Percentiles rank a stretch among this genome's conserved stretches.
Evolutionary conservation across 208 protist genomes (phyloP).

Genomic region (Trypanosoma melophagium): DNA sequence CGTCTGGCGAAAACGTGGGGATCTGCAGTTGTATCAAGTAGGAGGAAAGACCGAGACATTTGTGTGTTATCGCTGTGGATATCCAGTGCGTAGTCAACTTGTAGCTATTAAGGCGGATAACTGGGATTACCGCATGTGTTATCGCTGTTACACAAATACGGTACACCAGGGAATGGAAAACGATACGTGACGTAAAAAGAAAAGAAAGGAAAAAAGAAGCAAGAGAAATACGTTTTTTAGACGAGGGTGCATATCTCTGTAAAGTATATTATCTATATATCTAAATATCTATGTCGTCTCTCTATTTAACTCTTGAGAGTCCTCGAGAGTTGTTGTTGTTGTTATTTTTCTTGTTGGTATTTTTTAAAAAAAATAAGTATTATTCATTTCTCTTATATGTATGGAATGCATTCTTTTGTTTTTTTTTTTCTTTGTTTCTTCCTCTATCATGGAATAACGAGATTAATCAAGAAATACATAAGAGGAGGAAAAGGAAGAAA

Average conservation of each 20-base stretch:
- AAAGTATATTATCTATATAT: too few species aligned
- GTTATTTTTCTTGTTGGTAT: neutral
- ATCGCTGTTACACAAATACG: slow-evolving; percentile 72
- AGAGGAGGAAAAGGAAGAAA: neutral
- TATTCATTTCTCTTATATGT: neutral
- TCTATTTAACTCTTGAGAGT: too few species aligned
- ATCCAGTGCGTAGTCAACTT: slow-evolving; percentile 70
- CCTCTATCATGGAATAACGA: neutral
- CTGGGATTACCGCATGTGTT: slow-evolving; percentile 92
- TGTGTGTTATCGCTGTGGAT: slow-evolving; percentile 84
- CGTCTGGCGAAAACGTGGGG: slow-evolving; percentile 62
- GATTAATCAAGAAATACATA: neutral
- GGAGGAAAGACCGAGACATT: slow-evolving; percentile 72
- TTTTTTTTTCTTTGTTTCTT: neutral
- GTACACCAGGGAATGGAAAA: slow-evolving; percentile 64
- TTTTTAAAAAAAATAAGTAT: neutral
- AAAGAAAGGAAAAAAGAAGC: neutral
- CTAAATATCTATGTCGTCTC: too few species aligned
- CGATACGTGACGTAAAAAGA: slow-evolving; percentile 43
- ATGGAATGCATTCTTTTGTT: neutral
- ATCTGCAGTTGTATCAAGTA: slow-evolving; percentile 78
- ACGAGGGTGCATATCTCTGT: too few species aligned
- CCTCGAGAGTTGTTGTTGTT: neutral
- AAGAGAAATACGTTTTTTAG: neutral
- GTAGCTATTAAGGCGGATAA: slow-evolving; percentile 84